A percentile compares a stretch with the other conserved stretches of the same genome.
phyloP scores from a whole-genome alignment of 495 filamentous ascomycete species.

The Cenococcum geophilum region DNA sequence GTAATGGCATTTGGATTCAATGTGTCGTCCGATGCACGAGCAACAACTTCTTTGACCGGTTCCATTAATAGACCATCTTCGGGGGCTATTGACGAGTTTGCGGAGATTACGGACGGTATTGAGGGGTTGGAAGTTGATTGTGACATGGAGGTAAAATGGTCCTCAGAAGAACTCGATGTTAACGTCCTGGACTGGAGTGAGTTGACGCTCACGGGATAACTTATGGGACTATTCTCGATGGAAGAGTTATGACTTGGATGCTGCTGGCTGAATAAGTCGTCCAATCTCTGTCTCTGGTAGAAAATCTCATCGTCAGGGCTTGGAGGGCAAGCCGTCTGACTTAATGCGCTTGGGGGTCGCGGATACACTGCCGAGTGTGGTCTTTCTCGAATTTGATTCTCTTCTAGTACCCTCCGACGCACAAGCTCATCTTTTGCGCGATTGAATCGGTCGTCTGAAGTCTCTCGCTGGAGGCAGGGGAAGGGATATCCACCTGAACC shows the following conservation, averaged over 20 bases:
- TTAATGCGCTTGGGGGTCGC: slow-evolving; percentile 16
- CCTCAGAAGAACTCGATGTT: slow-evolving; percentile 40
- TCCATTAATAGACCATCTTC: slow-evolving; percentile 25
- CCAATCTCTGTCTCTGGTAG: slow-evolving; percentile 19
- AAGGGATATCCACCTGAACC: neutral
- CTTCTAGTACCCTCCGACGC: slow-evolving; percentile 27
- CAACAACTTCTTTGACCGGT: slow-evolving; percentile 12
- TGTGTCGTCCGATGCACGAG: slow-evolving; percentile 28
- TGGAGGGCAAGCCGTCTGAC: slow-evolving; percentile 34
- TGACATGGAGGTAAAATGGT: slow-evolving; percentile 40
- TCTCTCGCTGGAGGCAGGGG: slow-evolving; percentile 15
- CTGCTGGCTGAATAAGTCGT: slow-evolving; percentile 17
- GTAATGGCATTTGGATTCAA: slow-evolving; percentile 28
- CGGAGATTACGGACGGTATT: slow-evolving; percentile 42
- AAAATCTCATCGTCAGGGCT: slow-evolving; percentile 39
- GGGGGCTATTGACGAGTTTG: slow-evolving; percentile 36
- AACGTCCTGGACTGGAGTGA: slow-evolving; percentile 22
- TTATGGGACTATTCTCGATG: slow-evolving; percentile 29
- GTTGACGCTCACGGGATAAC: slow-evolving; percentile 15
- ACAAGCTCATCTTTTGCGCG: slow-evolving; percentile 36
- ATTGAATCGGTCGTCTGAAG: slow-evolving; percentile 34
- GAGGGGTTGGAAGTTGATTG: slow-evolving; percentile 43
- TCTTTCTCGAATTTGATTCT: slow-evolving; percentile 11
- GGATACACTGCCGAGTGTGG: slow-evolving; percentile 17
- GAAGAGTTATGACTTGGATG: slow-evolving; percentile 17